Percentiles rank a stretch among this genome's conserved stretches.
phyloP scores from a whole-genome alignment of 1,284 basidiomycete species.

The Austropuccinia psidii region DNA sequence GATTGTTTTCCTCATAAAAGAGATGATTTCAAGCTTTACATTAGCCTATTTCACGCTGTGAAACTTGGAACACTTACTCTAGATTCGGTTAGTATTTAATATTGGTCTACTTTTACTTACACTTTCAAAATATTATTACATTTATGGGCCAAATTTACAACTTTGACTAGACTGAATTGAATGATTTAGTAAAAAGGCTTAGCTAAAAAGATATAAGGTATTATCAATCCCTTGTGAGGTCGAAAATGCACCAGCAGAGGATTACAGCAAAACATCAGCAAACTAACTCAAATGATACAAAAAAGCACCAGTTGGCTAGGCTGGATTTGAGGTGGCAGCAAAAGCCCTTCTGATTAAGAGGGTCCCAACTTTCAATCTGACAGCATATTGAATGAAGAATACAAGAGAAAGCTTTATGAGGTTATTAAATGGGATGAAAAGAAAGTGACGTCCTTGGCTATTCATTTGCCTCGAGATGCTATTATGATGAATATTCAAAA shows the following conservation, averaged over 20 bases:
- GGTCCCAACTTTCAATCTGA: slow-evolving; percentile 52
- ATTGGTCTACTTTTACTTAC: too few relatives aligned
- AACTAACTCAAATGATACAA: slow-evolving; percentile 51
- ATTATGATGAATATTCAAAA: slow-evolving; percentile 70
- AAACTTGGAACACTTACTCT: slow-evolving; percentile 5
- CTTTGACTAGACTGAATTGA: slow-evolving; percentile 56
- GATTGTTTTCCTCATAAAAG: slow-evolving; percentile 77
- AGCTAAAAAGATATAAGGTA: slow-evolving; percentile 94
- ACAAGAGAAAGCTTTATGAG: slow-evolving; percentile 85
- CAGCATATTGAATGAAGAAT: slow-evolving; percentile 76
- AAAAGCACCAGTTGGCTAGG: slow-evolving; percentile 60
- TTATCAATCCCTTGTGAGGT: slow-evolving; percentile 91
- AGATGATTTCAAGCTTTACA: slow-evolving; percentile 73
- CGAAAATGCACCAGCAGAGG: slow-evolving; percentile 75
- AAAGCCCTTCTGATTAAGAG: slow-evolving; percentile 45
- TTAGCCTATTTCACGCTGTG: slow-evolving; percentile 66
- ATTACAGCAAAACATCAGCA: slow-evolving; percentile 53
- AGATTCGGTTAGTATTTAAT: too few relatives aligned
- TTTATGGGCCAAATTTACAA: too few relatives aligned
- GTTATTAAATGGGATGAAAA: slow-evolving; percentile 84
- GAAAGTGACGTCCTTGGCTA: slow-evolving; percentile 57
- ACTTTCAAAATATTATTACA: too few relatives aligned
- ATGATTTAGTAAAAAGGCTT: slow-evolving; percentile 69
- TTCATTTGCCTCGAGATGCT: slow-evolving; percentile 68
- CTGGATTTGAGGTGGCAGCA: slow-evolving; percentile 67